Base-by-base conservation (phyloP, 192 early-diverging fungal species). In the Rhizophagus prolifer region DNA sequence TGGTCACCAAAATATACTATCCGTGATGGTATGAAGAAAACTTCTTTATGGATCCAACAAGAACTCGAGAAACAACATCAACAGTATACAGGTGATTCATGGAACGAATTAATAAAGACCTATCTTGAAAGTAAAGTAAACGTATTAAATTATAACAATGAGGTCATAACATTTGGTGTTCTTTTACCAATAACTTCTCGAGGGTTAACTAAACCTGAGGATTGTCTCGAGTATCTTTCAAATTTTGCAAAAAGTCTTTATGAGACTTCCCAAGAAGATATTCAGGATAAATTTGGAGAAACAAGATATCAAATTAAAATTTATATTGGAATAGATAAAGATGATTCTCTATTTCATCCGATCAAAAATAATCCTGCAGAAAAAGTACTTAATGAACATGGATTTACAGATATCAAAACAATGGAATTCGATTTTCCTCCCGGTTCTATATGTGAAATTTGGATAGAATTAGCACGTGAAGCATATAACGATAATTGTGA, bases 361-460 rank as follows among this genome's bases (percentile, higher is more conserved):
- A 64, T 28, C 0, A 2, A 64, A 19, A 64, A 64, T 31, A 64
- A 64, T 64, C 25, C 16, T 7, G 62, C 62, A 3, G 62, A 64
- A 64, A 12, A 6, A 19, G 19, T 64, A 2, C 26, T 64, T 31
- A 10, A 30, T 2, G 62, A 64, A 31, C 12, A 64, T 26, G 62
- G 62, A 64, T 26, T 64, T 30, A 64, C 16, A 0, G 26, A 64
- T 30, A 30, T 64, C 2, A 0, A 31, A 8, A 64, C 62, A 7
- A 26, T 6, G 5, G 28, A 28, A 7, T 64, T 64, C 30, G 62
- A 64, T 26, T 28, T 31, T 4, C 62, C 62, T 31, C 62, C 28
- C 0, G 62, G 62, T 30, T 64, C 62, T 19, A 75, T 75, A 23
- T 75, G 73, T 44, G 14, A 6, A 34, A 75, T 75, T 9, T 75